Percentiles rank a stretch among this genome's conserved stretches.
Conservation (phyloP, 2,329 filamentous ascomycete genomes). For the Colletotrichum destructivum region DNA sequence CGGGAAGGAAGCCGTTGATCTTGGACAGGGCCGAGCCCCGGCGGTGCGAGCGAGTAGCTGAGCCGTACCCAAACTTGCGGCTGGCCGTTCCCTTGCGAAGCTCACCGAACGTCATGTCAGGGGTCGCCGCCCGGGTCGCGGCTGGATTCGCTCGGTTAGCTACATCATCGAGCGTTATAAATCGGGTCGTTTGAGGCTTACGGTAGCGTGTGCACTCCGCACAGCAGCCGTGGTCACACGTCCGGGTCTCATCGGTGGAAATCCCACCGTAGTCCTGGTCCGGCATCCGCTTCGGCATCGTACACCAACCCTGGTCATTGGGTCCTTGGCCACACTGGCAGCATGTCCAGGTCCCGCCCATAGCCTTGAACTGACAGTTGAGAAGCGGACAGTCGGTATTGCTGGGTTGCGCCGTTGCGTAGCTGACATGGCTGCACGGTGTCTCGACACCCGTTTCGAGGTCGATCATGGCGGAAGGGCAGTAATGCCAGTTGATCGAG, state of each 20-base stretch:
- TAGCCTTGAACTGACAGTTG: conserved; percentile 66
- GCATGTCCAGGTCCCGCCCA: conserved; percentile 68
- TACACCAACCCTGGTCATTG: conserved; percentile 69
- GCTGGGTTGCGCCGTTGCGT: conserved; percentile 61
- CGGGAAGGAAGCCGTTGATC: conserved; percentile 16
- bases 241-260: conserved; percentile 55
- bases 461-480: conserved; percentile 64
- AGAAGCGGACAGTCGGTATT: conserved; percentile 63
- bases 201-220: conserved; percentile 61
- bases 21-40: conserved; percentile 47
- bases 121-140: conserved; percentile 51
- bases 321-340: conserved; percentile 67
- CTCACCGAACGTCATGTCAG: conserved; percentile 56
- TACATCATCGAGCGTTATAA: neutral
- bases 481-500: conserved; percentile 71
- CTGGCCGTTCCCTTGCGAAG: conserved; percentile 55
- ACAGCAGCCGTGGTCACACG: conserved; percentile 69
- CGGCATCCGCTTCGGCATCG: conserved; percentile 50
- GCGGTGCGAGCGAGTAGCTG: conserved; percentile 50
- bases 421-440: conserved; percentile 64
- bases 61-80: conserved; percentile 54
- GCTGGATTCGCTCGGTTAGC: conserved; percentile 45
- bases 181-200: conserved; percentile 48
- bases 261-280: conserved; percentile 51
- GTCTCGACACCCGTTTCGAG: conserved; percentile 64